Conservation (phyloP, 257 asterid species). For the Salvia hispanica region DNA sequence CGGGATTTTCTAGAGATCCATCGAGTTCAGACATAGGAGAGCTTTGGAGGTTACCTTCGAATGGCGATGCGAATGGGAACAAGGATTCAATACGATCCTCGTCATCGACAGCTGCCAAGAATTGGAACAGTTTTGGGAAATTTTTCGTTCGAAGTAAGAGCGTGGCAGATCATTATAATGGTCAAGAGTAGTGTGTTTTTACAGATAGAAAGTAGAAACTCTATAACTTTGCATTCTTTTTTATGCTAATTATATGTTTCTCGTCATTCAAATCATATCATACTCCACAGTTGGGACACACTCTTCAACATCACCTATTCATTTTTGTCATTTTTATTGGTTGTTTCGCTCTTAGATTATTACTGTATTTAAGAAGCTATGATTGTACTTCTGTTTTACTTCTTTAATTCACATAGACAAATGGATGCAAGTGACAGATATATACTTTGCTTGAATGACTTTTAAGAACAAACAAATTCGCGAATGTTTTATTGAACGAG, state of each 20-base stretch:
- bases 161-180: slow-evolving; percentile 46
- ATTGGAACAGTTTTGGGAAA: slow-evolving; percentile 57
- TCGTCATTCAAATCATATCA: not conserved
- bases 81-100: slow-evolving; percentile 48
- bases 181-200: slow-evolving; percentile 37
- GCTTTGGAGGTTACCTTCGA: slow-evolving; percentile 41
- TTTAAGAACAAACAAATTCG: too few relatives aligned
- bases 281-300: too few relatives aligned
- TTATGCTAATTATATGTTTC: not conserved
- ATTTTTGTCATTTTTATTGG: too few relatives aligned
- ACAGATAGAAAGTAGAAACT: slow-evolving; percentile 17
- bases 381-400: too few relatives aligned
- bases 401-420: too few relatives aligned
- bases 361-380: too few relatives aligned
- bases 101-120: slow-evolving; percentile 41
- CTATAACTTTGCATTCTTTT: slow-evolving; percentile 9
- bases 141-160: slow-evolving; percentile 57
- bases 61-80: slow-evolving; percentile 39
- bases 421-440: too few relatives aligned
- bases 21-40: slow-evolving; percentile 33
- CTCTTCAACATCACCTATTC: too few relatives aligned
- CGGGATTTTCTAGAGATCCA: slow-evolving; percentile 51
- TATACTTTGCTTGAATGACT: too few relatives aligned
- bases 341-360: too few relatives aligned
- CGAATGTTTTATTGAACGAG: too few relatives aligned